Base-by-base conservation (phyloP, 805 yeast species). In the Pichia phayaonensis region DNA sequence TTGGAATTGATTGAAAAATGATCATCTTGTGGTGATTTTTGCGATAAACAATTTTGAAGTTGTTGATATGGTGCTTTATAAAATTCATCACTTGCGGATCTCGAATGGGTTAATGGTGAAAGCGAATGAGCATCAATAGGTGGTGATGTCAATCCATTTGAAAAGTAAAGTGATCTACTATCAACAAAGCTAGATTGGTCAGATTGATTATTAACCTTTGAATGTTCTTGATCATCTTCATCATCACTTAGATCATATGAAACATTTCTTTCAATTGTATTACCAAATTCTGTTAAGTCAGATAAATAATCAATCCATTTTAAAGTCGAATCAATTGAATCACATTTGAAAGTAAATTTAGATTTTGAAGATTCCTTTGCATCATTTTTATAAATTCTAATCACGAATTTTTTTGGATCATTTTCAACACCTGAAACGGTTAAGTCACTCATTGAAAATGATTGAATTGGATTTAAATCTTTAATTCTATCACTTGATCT, bases 291-390 rank as follows among this genome's bases (percentile, higher is more conserved):
- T 31, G 77, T 70, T 55, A 83, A 65, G 54, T 80, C 82, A 29
- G 69, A 66, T 43, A 83, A 63, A 60, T 81, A 84, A 27, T 71
- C 73, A 36, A 70, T 65, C 88, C 88, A 83, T 55, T 71, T 72
- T 24, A 60, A 61, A 46, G 75, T 75, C 47, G 77, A 77, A 36
- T 65, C 69, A 16, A 57, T 63, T 26, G 68, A 70, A 53, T 73
- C 59, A 63, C 83, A 66, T 66, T 74, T 69, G 62, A 76, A 76
- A 5, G 68, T 64, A 45, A 51, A 62, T 46, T 63, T 65, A 18
- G 58, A 47, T 54, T 62, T 66, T 46, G 55, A 51, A 21, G 49
- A 50, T 27, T 61, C 56, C 40, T 52, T 55, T 12, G 60, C 56
- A 59, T 45, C 61, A 41, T 22, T 64, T 31, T 61, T 55, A 54